phyloP scores from a whole-genome alignment of 1,284 basidiomycete species.

The Cerrena zonata region DNA sequence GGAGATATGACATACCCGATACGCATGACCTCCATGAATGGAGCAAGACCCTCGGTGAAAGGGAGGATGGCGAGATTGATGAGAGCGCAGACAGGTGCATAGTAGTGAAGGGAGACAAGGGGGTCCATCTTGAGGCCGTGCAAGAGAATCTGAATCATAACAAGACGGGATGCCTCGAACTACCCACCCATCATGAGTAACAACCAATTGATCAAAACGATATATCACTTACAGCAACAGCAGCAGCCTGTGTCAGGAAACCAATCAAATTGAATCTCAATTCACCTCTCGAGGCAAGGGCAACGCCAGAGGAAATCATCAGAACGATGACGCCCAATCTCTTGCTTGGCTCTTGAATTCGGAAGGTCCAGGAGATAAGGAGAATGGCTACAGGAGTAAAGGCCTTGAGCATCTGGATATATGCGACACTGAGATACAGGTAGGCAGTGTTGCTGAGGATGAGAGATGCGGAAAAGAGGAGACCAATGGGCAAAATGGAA shows the following conservation, averaged over 20 bases:
- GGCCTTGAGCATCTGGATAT: slow-evolving; percentile 99
- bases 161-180: slow-evolving; percentile 86
- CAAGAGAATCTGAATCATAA: slow-evolving; percentile 93
- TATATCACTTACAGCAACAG: slow-evolving; percentile 64
- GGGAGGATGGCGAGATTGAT: slow-evolving; percentile 84
- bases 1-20: slow-evolving; percentile 38
- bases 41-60: slow-evolving; percentile 85
- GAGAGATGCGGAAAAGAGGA: slow-evolving; percentile 87
- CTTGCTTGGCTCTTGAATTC: slow-evolving; percentile 82
- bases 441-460: slow-evolving; percentile 94
- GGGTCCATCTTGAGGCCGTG: slow-evolving; percentile 98
- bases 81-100: slow-evolving; percentile 88
- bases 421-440: slow-evolving; percentile 84
- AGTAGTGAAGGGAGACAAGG: slow-evolving; percentile 91
- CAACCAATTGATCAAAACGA: slow-evolving; percentile 6
- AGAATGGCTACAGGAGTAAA: slow-evolving; percentile 96
- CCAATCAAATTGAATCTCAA: slow-evolving; percentile 80
- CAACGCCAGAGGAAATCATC: slow-evolving; percentile 89
- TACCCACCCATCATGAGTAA: slow-evolving; percentile 24
- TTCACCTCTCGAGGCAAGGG: slow-evolving; percentile 84
- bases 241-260: slow-evolving; percentile 79
- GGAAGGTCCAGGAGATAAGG: slow-evolving; percentile 87
- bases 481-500: slow-evolving; percentile 89
- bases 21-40: slow-evolving; percentile 57
- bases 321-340: slow-evolving; percentile 80